These are phyloP conservation scores for Ophiostoma novo-ulmi DNA, from an alignment of 2,329 filamentous ascomycete species.

Conservation along the genomic window DNA sequence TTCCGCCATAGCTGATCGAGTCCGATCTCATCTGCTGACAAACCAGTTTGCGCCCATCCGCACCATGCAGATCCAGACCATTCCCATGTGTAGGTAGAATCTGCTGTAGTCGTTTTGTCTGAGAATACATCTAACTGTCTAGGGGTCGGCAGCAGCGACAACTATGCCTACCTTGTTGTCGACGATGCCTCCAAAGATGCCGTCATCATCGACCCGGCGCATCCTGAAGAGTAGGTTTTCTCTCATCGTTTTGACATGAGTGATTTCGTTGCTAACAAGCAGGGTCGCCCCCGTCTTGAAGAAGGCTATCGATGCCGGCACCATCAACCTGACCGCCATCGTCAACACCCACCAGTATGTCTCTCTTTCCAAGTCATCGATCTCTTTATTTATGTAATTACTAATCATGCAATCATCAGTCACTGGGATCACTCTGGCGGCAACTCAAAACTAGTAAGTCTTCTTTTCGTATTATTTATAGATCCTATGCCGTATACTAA, in stretches of 20 bases:
- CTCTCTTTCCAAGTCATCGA: neutral
- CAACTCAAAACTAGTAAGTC: conserved; percentile 68
- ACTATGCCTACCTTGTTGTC: conserved; percentile 78
- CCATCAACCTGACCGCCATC: conserved; percentile 80
- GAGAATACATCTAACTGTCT: neutral
- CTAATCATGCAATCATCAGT: conserved; percentile 42
- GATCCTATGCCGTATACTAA: neutral
- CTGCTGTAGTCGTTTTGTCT: no score
- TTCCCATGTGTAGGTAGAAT: conserved; percentile 71
- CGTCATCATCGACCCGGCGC: conserved; percentile 73
- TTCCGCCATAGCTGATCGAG: neutral
- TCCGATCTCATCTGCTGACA: conserved; percentile 21
- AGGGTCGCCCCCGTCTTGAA: conserved; percentile 63
- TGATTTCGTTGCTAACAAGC: neutral
- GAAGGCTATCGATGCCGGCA: conserved; percentile 62
- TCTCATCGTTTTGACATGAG: neutral
- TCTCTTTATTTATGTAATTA: neutral
- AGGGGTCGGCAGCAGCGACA: conserved; percentile 75
- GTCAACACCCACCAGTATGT: conserved; percentile 95
- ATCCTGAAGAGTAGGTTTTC: conserved; percentile 63
- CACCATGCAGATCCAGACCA: conserved; percentile 79
- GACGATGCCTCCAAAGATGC: conserved; percentile 74
- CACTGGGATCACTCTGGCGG: conserved; percentile 94
- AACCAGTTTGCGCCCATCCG: conserved; percentile 37
- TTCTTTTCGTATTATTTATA: neutral